Evolutionary conservation across 495 filamentous ascomycete species (phyloP).

Genomic region (Neurospora sp.): DNA sequence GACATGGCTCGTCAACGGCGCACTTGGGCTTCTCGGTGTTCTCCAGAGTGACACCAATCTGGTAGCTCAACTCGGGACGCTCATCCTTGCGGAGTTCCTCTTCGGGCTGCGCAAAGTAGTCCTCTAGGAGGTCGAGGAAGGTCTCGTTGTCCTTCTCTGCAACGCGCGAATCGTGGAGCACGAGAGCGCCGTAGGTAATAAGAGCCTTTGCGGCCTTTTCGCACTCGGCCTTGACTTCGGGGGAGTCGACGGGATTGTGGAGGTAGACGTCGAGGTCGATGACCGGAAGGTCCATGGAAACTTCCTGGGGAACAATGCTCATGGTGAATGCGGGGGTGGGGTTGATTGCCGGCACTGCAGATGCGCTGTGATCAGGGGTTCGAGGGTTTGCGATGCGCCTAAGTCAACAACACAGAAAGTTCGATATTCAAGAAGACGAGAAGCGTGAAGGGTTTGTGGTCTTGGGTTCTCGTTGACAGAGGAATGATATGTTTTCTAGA

Average conservation of each 20-base stretch:
- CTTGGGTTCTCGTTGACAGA: no score
- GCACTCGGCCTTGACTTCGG: slow-evolving; percentile 34
- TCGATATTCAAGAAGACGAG: background rate
- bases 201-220: slow-evolving; percentile 33
- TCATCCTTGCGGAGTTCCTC: slow-evolving; percentile 30
- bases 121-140: slow-evolving; percentile 43
- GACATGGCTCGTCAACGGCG: slow-evolving; percentile 42
- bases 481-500: background rate
- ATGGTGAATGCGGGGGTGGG: background rate
- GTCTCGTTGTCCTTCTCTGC: slow-evolving; percentile 35
- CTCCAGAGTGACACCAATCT: slow-evolving; percentile 43
- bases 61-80: slow-evolving; percentile 39
- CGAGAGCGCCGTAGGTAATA: slow-evolving; percentile 38
- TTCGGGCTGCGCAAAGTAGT: slow-evolving; percentile 43
- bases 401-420: background rate
- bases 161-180: slow-evolving; percentile 43
- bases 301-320: slow-evolving; percentile 6
- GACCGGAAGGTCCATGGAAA: slow-evolving; percentile 42
- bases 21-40: slow-evolving; percentile 47
- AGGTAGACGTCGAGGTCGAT: slow-evolving; percentile 42
- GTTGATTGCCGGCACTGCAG: background rate
- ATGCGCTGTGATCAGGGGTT: background rate
- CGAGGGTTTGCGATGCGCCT: background rate
- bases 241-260: slow-evolving; percentile 19
- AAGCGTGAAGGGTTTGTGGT: no score